These are phyloP conservation scores for Thozetella sp. DNA, from an alignment of 495 filamentous ascomycete genomes.

Conservation along the genomic window DNA sequence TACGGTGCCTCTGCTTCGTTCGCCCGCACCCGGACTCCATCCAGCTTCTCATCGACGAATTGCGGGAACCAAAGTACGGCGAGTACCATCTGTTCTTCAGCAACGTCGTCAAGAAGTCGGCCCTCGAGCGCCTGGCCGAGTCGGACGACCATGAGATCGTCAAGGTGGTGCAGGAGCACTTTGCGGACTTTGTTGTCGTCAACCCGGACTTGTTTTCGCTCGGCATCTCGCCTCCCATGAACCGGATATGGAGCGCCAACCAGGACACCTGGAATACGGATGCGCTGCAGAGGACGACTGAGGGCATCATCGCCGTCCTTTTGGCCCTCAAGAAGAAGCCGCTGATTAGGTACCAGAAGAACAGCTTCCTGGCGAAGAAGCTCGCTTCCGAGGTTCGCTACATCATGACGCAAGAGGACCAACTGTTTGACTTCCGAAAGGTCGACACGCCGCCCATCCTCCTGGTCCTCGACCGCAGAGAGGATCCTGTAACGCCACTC, in stretches of 20 bases:
- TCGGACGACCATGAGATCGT: constrained; percentile 99
- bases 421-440: constrained; percentile 94
- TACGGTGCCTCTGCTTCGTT: constrained; percentile 91
- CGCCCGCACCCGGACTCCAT: constrained; percentile 89
- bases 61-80: constrained; percentile 95
- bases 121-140: constrained; percentile 91
- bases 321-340: constrained; percentile 95
- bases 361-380: constrained; percentile 87
- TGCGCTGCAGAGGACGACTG: constrained; percentile 78
- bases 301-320: constrained; percentile 81
- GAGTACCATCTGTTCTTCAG: constrained; percentile 98
- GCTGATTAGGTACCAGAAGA: constrained; percentile 91
- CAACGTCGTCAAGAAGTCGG: constrained; percentile 96
- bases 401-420: constrained; percentile 91
- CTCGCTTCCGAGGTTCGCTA: constrained; percentile 91
- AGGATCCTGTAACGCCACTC: constrained; percentile 94
- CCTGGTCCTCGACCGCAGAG: constrained; percentile 85
- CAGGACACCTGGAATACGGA: constrained; percentile 92
- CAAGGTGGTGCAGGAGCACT: constrained; percentile 88
- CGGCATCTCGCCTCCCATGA: constrained; percentile 70
- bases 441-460: constrained; percentile 94
- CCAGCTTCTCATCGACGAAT: constrained; percentile 91
- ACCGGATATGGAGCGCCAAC: constrained; percentile 76
- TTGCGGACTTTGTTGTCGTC: constrained; percentile 91
- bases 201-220: constrained; percentile 93